Base-by-base conservation (phyloP, 257 asterid species). In the Pogostemon cablin region DNA sequence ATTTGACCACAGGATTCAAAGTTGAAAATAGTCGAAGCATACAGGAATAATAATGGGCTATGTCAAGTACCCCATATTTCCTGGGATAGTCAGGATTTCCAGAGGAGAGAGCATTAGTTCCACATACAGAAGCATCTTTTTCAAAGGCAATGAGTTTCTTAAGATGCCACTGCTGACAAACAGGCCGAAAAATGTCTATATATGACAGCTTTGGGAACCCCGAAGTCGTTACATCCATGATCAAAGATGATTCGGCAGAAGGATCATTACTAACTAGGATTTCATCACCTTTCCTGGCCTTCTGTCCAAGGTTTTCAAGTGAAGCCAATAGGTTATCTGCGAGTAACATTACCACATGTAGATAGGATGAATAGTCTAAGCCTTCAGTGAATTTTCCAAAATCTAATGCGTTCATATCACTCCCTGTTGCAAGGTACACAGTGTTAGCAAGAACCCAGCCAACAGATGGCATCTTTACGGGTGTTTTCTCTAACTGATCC, bases 381-480 rank as follows among this genome's bases (percentile, higher is more conserved):
- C 87, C 91, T 58, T 79, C 79, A 11, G 84, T 66, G 67, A 89
- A 87, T 74, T 84, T 85, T 60, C 88, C 98, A 44, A 83, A 83
- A 77, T 83, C 84, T 35, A 44, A 65, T 38, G 82, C 58, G 67
- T 68, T 69, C 41, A 50, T 77, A 9, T 84, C 88, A 67, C 85
- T 76, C 76, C 72, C 82, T 64, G 93, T 80, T 64, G 92, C 90
- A 80, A 93, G 96, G 86, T 74, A 80, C 76, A 93, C 80, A 60
- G 72, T 69, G 78, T 91, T 93, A 59, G 91, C 96, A 75, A 93
- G 96, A 73, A 85, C 88, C 99, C 99, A 93, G 63, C 95, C 92
- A 71, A 84, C 84, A 49, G 72, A 71, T 63, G 98, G 96, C 83
- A 93, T 82, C 78, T 39, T 73, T 74, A 77, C 76, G 73, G 82